Base-by-base conservation (phyloP, 495 filamentous ascomycete species). In the Talaromyces adpressus region DNA sequence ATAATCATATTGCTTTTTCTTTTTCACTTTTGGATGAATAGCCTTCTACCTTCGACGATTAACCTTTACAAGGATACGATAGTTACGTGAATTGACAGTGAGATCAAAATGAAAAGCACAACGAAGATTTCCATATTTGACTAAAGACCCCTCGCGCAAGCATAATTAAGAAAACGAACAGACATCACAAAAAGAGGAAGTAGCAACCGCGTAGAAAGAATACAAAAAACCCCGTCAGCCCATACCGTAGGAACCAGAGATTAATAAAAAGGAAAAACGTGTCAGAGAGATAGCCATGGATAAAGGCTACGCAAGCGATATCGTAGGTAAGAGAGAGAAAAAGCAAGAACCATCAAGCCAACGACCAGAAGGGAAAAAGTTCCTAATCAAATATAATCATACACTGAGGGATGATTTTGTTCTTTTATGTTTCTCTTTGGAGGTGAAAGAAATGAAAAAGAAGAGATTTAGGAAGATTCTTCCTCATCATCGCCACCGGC, bases 191-290 rank as follows among this genome's bases (percentile, higher is more conserved):
- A 58, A 36, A 58, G 8, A 58, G 0, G n/a, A 30, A 22, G n/a
- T 16, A 58, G 29, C 18, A 58, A 20, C 56, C 56, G 8, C 30
- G 56, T 58, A 29, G 30, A 58, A 36, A 32, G 30, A 32, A 58
- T 22, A 58, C 56, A 58, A 58, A 36, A 27, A 62, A 51, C 60
- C 60, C 60, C 45, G 41, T 52, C 41, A 62, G 41, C 60, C 60
- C 60, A 62, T 62, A 49, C 60, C 60, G 60, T 52, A 62, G 59
- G 49, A 41, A 62, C 59, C 59, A 49, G 59, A 62, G 39, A 62
- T 51, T 32, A 52, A 49, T 47, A 53, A 60, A 27, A 51, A 62
- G 7, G 27, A 23, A 53, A 32, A 47, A 49, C 51, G 29, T 14
- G 27, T 27, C 22, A 56, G 22, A 27, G 11, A 56, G 22, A 14